Evolutionary conservation across 257 asterid species (phyloP).

Genomic region (Fraxinus excelsior): DNA sequence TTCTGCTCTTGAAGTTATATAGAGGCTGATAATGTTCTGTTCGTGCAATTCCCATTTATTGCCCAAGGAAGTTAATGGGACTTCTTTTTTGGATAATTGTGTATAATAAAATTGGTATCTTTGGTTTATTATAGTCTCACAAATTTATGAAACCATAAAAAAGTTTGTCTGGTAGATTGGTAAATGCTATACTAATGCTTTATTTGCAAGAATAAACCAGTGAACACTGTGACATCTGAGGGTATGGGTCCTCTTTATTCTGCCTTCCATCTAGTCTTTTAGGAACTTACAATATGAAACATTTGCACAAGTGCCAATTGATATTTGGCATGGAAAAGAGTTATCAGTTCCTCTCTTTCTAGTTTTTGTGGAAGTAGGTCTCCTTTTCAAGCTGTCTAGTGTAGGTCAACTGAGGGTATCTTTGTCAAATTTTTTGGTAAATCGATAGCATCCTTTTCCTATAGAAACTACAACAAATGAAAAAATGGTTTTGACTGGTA

Average conservation of each 20-base stretch:
- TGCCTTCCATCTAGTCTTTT: constrained; percentile 9
- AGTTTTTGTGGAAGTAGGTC: not conserved
- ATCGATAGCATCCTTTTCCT: not conserved
- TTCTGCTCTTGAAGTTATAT: constrained; percentile 4
- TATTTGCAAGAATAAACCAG: constrained; percentile 11
- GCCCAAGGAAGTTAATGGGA: not conserved
- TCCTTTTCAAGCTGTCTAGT: not conserved
- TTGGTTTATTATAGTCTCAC: not conserved
- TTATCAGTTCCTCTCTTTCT: not conserved
- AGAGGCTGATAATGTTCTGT: not conserved
- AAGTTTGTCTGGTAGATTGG: not conserved
- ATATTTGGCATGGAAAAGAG: not conserved
- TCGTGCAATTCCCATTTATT: not conserved
- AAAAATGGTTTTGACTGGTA: not conserved
- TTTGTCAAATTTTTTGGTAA: not conserved
- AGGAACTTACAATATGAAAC: constrained; percentile 6
- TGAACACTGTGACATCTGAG: not conserved
- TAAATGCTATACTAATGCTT: not conserved
- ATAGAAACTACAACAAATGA: constrained; percentile 1
- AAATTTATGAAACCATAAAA: not conserved
- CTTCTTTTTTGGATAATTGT: not conserved
- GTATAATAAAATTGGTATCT: not conserved
- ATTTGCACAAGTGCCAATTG: not conserved
- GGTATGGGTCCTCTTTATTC: not conserved
- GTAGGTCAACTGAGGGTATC: not conserved